These are phyloP conservation scores for Acorus gramineus DNA, from an alignment of 106 monocot species.

Conservation along the genomic window DNA sequence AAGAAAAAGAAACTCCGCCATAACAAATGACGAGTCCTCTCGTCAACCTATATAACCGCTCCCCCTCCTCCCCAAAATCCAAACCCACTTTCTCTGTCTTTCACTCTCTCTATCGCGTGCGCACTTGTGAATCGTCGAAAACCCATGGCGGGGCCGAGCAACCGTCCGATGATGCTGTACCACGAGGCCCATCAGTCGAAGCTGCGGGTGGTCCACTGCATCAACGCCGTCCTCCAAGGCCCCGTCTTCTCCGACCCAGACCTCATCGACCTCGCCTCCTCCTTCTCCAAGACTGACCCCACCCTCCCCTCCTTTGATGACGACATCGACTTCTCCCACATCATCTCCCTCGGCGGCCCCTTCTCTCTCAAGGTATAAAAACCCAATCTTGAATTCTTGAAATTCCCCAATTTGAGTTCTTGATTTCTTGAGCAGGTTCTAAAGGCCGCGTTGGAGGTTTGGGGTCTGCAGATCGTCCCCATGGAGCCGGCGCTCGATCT, in stretches of 20 bases:
- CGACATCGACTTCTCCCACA: conserved; percentile 54
- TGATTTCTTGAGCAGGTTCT: too few species aligned
- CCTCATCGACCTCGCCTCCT: conserved; percentile 72
- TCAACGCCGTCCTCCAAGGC: conserved; percentile 83
- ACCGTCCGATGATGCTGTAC: conserved; percentile 73
- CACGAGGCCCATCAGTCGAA: conserved; percentile 93
- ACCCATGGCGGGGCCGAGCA: conserved; percentile 35
- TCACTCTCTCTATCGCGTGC: too few species aligned
- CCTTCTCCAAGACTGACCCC: conserved; percentile 68
- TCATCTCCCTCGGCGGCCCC: conserved; percentile 78
- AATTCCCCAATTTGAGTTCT: too few species aligned
- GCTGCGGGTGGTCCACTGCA: conserved; percentile 94
- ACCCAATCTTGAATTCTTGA: conserved; percentile 10
- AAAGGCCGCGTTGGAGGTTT: too few species aligned
- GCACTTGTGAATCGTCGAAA: neutral
- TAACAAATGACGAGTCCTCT: too few species aligned
- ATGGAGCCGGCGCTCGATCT: too few species aligned
- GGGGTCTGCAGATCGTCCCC: too few species aligned
- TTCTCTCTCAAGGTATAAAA: conserved; percentile 79
- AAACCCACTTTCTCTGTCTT: too few species aligned
- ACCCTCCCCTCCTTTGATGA: conserved; percentile 6
- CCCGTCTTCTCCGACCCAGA: conserved; percentile 92
- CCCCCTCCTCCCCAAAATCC: too few species aligned
- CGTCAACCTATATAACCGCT: too few species aligned
- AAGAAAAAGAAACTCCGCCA: too few species aligned